Percentiles rank a stretch among this genome's conserved stretches.
Evolutionary conservation across 2,329 filamentous ascomycete species (phyloP).

Genomic region (Volutella citrinella): DNA sequence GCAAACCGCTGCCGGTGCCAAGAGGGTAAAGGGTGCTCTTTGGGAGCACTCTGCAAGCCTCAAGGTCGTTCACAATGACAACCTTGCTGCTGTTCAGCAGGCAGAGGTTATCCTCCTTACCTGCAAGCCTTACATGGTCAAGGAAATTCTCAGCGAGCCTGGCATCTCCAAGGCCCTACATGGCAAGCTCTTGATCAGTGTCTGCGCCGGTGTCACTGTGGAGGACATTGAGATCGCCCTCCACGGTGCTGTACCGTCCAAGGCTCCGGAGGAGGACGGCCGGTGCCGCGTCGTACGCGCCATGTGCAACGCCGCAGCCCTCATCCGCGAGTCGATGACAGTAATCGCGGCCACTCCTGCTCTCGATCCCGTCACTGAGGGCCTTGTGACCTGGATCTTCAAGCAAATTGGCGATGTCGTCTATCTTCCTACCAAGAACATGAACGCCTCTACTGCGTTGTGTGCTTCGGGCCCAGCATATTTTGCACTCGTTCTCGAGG

Average conservation of each 20-base stretch:
- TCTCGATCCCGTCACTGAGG: slow-evolving; percentile 49
- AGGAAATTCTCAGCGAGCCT: slow-evolving; percentile 61
- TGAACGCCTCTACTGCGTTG: slow-evolving; percentile 72
- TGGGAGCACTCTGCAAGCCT: slow-evolving; percentile 60
- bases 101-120: slow-evolving; percentile 73
- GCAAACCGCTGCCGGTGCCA: slow-evolving; percentile 64
- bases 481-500: slow-evolving; percentile 72
- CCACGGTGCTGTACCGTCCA: slow-evolving; percentile 51
- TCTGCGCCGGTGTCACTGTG: slow-evolving; percentile 73
- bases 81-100: slow-evolving; percentile 62
- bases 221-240: slow-evolving; percentile 65
- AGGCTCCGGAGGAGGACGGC: slow-evolving; percentile 43
- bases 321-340: slow-evolving; percentile 79
- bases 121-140: slow-evolving; percentile 77
- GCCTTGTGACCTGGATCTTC: slow-evolving; percentile 74
- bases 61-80: slow-evolving; percentile 68
- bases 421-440: slow-evolving; percentile 61
- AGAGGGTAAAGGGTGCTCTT: slow-evolving; percentile 65
- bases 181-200: slow-evolving; percentile 79
- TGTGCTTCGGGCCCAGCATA: slow-evolving; percentile 75
- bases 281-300: slow-evolving; percentile 68
- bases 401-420: slow-evolving; percentile 68
- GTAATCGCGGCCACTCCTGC: slow-evolving; percentile 67
- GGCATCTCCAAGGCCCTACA: slow-evolving; percentile 71
- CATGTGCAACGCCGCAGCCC: slow-evolving; percentile 81